Conservation (phyloP, 129 eudicot species). For the Dittrichia graveolens region DNA sequence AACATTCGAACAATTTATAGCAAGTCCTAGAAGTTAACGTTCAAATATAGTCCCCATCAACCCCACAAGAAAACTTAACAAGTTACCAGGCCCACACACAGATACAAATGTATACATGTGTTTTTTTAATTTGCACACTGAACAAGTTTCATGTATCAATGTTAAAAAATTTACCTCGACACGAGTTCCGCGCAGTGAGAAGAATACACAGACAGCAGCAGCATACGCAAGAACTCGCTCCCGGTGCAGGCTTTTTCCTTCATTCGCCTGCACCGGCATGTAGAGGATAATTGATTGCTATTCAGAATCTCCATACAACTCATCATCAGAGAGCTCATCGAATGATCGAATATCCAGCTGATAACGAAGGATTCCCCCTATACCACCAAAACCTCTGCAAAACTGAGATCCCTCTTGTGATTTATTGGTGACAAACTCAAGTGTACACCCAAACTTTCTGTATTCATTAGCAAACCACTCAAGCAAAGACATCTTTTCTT, state of each 20-base stretch:
- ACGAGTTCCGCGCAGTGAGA: slow-evolving; percentile 1
- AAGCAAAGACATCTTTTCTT: slow-evolving; percentile 38
- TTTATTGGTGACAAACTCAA: slow-evolving; percentile 45
- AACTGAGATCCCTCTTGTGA: slow-evolving; percentile 47
- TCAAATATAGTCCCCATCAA: too few relatives aligned
- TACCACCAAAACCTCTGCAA: slow-evolving; percentile 51
- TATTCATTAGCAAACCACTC: slow-evolving; percentile 52
- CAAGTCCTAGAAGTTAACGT: too few relatives aligned
- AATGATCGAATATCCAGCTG: slow-evolving; percentile 45
- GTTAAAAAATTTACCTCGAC: slow-evolving; percentile 24
- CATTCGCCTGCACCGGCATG: slow-evolving; percentile 35
- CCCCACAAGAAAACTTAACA: too few relatives aligned
- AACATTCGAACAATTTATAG: too few relatives aligned
- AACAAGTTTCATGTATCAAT: neutral
- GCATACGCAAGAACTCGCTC: slow-evolving; percentile 26
- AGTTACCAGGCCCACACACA: too few relatives aligned
- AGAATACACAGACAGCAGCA: slow-evolving; percentile 17
- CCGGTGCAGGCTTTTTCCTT: slow-evolving; percentile 23
- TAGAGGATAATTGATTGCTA: slow-evolving; percentile 32
- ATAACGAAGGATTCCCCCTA: slow-evolving; percentile 42
- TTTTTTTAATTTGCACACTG: neutral
- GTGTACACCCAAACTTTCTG: slow-evolving; percentile 39
- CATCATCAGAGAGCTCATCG: slow-evolving; percentile 45
- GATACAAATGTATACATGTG: too few relatives aligned
- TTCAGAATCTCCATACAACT: slow-evolving; percentile 41